Conservation (phyloP, 2,329 filamentous ascomycete species). For the Lomentospora prolificans region DNA sequence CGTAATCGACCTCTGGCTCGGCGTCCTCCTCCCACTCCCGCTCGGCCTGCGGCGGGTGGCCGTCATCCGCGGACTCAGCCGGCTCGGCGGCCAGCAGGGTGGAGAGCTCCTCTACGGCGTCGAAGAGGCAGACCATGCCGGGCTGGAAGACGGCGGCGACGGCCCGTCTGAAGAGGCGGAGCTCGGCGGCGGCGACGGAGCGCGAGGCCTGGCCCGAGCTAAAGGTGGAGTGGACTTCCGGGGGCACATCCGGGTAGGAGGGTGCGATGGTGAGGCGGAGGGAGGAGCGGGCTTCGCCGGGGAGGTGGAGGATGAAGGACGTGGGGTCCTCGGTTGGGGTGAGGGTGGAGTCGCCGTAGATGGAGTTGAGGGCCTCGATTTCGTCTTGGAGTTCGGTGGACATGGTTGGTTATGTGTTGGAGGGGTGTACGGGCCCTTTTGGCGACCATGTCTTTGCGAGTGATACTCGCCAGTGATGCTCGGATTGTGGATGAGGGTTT, state of each 20-base stretch:
- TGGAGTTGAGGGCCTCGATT: conserved; percentile 73
- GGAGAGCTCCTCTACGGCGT: conserved; percentile 70
- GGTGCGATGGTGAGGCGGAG: conserved; percentile 58
- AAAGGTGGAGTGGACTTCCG: conserved; percentile 66
- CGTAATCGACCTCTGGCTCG: conserved; percentile 15
- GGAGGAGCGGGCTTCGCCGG: conserved; percentile 46
- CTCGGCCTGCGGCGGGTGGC: conserved; percentile 15
- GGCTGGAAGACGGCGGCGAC: conserved; percentile 58
- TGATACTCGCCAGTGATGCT: too few relatives aligned
- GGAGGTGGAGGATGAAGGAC: conserved; percentile 55
- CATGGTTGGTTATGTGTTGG: conserved; percentile 24
- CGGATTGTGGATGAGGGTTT: neutral
- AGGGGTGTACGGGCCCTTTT: neutral
- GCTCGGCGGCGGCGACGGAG: conserved; percentile 63
- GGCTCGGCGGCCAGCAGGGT: conserved; percentile 17
- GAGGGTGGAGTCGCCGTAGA: conserved; percentile 64
- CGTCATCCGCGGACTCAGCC: conserved; percentile 12
- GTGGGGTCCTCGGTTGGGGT: conserved; percentile 25
- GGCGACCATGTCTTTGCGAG: neutral
- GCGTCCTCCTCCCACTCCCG: conserved; percentile 12
- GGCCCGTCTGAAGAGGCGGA: conserved; percentile 59
- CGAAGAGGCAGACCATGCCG: conserved; percentile 78
- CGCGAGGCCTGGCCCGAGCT: conserved; percentile 59
- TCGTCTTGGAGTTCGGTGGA: conserved; percentile 60
- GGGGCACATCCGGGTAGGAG: conserved; percentile 65